A percentile compares a stretch with the other conserved stretches of the same genome.
Evolutionary conservation across 2,329 filamentous ascomycete species (phyloP).

Genomic region (Corinectria fuckeliana): DNA sequence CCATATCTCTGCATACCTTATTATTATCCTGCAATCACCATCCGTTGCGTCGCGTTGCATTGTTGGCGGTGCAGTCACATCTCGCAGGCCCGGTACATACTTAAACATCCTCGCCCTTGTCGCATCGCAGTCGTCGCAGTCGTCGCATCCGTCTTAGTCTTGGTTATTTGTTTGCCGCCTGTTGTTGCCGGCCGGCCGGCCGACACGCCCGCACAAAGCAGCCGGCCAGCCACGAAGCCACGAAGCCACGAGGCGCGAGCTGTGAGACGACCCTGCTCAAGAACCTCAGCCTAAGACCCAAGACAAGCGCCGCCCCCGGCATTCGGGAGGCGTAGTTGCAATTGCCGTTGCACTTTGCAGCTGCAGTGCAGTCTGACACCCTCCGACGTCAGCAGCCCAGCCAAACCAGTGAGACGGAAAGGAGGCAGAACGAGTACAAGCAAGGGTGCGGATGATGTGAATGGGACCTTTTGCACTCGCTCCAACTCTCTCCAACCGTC

Average conservation of each 20-base stretch:
- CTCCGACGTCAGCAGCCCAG: neutral
- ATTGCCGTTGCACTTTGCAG: neutral
- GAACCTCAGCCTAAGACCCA: neutral
- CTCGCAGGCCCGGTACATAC: conserved; percentile 11
- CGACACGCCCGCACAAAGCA: neutral
- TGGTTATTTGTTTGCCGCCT: conserved; percentile 3
- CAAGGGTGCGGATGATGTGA: no score
- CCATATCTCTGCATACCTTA: neutral
- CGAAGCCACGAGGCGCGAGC: neutral
- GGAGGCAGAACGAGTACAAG: no score
- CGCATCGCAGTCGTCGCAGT: no score
- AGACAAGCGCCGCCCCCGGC: no score
- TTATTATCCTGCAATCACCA: neutral
- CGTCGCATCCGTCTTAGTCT: conserved; percentile 7
- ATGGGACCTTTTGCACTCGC: no score
- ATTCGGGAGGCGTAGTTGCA: neutral
- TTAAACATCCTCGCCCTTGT: neutral
- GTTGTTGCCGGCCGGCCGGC: conserved; percentile 7
- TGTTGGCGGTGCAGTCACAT: neutral
- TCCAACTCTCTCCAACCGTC: neutral
- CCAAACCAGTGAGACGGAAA: neutral
- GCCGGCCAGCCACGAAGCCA: neutral
- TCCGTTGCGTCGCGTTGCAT: conserved; percentile 3
- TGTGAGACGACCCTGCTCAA: neutral
- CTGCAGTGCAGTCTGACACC: neutral